Conservation (phyloP, 805 yeast genomes). For the Candida palmyrensis region DNA sequence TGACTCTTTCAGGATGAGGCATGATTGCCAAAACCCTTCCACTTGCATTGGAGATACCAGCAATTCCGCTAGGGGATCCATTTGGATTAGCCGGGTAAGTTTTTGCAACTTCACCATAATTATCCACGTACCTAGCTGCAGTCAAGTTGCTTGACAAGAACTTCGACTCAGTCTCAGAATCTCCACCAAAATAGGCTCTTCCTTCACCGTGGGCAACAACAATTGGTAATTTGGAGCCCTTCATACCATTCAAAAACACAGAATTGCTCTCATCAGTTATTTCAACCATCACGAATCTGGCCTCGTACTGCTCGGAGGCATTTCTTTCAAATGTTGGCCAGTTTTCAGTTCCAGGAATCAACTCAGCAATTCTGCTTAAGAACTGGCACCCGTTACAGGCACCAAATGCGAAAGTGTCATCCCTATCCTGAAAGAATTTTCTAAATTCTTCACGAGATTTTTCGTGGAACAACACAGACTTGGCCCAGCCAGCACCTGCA, state of each 20-base stretch:
- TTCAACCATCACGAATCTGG: constrained; percentile 87
- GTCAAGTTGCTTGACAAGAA: constrained; percentile 53
- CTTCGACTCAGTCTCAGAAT: constrained; percentile 33
- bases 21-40: constrained; percentile 97
- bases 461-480: constrained; percentile 83
- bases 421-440: constrained; percentile 77
- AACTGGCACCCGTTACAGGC: constrained; percentile 99
- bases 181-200: constrained; percentile 63
- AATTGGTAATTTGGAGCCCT: constrained; percentile 90
- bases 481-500: constrained; percentile 99
- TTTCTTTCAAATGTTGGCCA: constrained; percentile 97
- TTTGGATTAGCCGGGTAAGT: constrained; percentile 93
- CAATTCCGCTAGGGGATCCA: constrained; percentile 90
- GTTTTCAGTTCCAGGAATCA: constrained; percentile 89
- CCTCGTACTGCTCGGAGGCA: constrained; percentile 91
- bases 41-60: constrained; percentile 84
- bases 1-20: constrained; percentile 98
- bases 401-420: constrained; percentile 94
- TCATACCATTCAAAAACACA: constrained; percentile 84
- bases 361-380: constrained; percentile 74
- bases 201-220: constrained; percentile 99
- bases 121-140: constrained; percentile 81
- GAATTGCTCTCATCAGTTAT: constrained; percentile 50
- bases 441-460: constrained; percentile 70
- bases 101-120: constrained; percentile 80